phyloP scores from a whole-genome alignment of 2,329 filamentous ascomycete genomes.

The Neonectria coccinea region DNA sequence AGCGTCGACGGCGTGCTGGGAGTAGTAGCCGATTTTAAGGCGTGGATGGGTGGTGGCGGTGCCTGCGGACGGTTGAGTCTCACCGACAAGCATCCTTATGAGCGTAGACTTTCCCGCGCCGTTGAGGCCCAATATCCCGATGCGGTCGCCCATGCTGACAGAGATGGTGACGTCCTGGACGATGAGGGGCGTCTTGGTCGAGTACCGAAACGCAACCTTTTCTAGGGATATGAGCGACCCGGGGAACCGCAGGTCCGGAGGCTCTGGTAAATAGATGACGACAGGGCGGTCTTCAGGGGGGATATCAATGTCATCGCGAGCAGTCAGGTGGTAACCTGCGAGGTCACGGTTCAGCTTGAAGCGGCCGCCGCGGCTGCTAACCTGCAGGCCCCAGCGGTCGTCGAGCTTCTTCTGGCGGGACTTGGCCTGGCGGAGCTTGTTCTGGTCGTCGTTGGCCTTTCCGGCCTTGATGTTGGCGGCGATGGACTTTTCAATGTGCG shows the following conservation, averaged over 20 bases:
- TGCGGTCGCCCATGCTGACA: constrained; percentile 77
- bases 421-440: constrained; percentile 87
- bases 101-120: constrained; percentile 86
- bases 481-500: constrained; percentile 84
- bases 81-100: constrained; percentile 75
- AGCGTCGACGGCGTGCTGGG: constrained; percentile 80
- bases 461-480: constrained; percentile 79
- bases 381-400: constrained; percentile 81
- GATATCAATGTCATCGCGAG: constrained; percentile 77
- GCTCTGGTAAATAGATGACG: constrained; percentile 69
- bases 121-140: constrained; percentile 83
- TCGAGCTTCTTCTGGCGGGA: constrained; percentile 87
- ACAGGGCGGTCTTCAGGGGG: constrained; percentile 71
- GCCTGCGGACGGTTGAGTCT: constrained; percentile 69
- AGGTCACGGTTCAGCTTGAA: constrained; percentile 87
- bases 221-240: constrained; percentile 80
- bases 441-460: constrained; percentile 82
- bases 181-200: constrained; percentile 52
- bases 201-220: constrained; percentile 74
- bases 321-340: constrained; percentile 68
- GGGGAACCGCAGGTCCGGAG: constrained; percentile 78
- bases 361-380: constrained; percentile 75
- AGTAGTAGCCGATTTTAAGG: constrained; percentile 79
- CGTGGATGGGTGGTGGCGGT: constrained; percentile 75
- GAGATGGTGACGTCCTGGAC: constrained; percentile 75